A percentile compares a stretch with the other conserved stretches of the same genome.
These are phyloP conservation scores for Hypholoma fasciculare DNA, from an alignment of 768 basidiomycete species.

Conservation along the genomic window DNA sequence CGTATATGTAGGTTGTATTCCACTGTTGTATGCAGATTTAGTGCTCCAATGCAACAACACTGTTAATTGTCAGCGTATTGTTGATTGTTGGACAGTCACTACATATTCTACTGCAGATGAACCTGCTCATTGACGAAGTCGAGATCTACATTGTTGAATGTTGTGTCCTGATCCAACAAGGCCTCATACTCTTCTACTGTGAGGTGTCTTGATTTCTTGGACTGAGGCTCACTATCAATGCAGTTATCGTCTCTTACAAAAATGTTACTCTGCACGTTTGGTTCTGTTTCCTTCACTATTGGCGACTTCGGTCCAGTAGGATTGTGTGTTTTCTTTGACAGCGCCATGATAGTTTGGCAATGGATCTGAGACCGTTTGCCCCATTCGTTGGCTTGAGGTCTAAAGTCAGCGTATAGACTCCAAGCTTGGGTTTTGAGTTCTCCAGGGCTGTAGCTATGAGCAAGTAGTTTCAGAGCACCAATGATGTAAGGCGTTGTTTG, in stretches of 20 bases:
- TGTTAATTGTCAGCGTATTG: too few relatives aligned
- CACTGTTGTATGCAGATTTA: constrained; percentile 1
- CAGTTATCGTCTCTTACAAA: constrained; percentile 2
- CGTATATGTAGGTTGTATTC: neutral
- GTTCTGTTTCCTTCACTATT: neutral
- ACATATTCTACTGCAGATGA: neutral
- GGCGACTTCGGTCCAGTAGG: neutral
- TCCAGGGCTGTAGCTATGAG: constrained; percentile 52
- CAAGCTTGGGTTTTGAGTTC: constrained; percentile 72
- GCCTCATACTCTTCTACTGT: constrained; percentile 57
- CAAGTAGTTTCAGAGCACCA: constrained; percentile 74
- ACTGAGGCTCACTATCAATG: constrained; percentile 23
- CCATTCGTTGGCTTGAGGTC: constrained; percentile 82
- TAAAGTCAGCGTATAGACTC: constrained; percentile 82
- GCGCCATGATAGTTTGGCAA: constrained; percentile 64
- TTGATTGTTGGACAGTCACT: too few relatives aligned
- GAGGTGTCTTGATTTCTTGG: constrained; percentile 41
- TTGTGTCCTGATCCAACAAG: constrained; percentile 43
- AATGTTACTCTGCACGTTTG: neutral
- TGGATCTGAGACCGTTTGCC: constrained; percentile 77
- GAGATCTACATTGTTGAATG: constrained; percentile 48
- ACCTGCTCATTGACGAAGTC: constrained; percentile 8
- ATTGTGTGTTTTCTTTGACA: constrained; percentile 30
- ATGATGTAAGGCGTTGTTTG: constrained; percentile 79
- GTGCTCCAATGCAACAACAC: neutral